Evolutionary conservation across 2,329 filamentous ascomycete species (phyloP), one percentile per base, ranked within the genome.

Genomic region (Cercospora zeina): DNA sequence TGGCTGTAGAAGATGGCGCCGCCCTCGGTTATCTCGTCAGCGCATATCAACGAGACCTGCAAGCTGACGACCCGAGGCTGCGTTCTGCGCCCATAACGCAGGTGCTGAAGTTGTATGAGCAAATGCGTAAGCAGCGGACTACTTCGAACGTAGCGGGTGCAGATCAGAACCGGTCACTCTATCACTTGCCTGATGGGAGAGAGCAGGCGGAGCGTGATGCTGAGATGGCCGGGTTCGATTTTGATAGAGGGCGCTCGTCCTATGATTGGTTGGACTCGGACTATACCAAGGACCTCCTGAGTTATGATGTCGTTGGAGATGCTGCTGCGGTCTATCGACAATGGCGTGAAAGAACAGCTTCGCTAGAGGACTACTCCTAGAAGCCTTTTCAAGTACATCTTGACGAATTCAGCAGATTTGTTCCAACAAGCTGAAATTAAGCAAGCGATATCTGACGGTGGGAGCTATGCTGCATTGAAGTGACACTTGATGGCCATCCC

Each of bases 1-100:
- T 83, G 0, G 83, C 85, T 0, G 76, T 89, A 0, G 87, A 89
- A 68, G 87, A 89, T 56, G 87, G 86, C 0, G 85, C 86, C 0
- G 85, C 87, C 0, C 74, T 89, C 0, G 86, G 86, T 0, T 56
- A 56, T 27, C 47, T 65, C 14, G 37, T 65, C 5, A 54, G 45
- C 74, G 78, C 0, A 67, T 88, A 1, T 9, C 42, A 27, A 5
- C 27, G 21, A 27, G 42, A 47, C 24, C 14, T 27, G 19, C 42
- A 47, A 47, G 42, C 42, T n/a, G 7, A 14, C 3, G 21, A 24
- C 73, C 89, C 0, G 80, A 53, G 31, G 49, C 31, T 34, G n/a
- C 81, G 0, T 75, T 80, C 6, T 34, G 86, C 9, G 73, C 70
- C 1, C 78, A 77, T 49, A 65, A 68, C n/a, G 0, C 72, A 74